A percentile compares a stretch with the other conserved stretches of the same genome.
These are phyloP conservation scores for Aureobasidium musti DNA, from an alignment of 2,329 filamentous ascomycete species.

Conservation along the genomic window DNA sequence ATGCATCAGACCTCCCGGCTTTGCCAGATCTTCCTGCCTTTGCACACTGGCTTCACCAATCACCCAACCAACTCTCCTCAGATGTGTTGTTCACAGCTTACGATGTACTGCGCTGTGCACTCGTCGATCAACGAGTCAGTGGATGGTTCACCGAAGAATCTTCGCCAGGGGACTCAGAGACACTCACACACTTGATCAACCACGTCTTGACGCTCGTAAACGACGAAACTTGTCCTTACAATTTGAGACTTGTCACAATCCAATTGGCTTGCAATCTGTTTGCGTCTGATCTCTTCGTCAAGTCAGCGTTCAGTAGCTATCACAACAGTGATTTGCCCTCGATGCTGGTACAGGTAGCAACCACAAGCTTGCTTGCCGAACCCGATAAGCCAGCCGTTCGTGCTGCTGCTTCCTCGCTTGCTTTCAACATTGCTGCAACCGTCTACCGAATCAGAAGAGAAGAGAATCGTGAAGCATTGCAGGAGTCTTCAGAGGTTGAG, in stretches of 20 bases:
- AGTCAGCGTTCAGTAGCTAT: conserved; percentile 39
- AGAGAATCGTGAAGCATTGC: conserved; percentile 59
- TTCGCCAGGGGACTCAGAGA: conserved; percentile 47
- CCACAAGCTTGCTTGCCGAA: conserved; percentile 72
- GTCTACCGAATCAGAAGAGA: conserved; percentile 67
- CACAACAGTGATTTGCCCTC: conserved; percentile 49
- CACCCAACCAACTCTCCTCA: conserved; percentile 57
- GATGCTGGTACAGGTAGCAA: conserved; percentile 68
- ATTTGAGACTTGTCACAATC: conserved; percentile 77
- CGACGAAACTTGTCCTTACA: conserved; percentile 68
- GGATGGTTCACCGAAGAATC: conserved; percentile 79
- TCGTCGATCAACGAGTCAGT: conserved; percentile 76
- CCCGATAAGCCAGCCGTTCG: conserved; percentile 71
- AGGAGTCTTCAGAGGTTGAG: conserved; percentile 74
- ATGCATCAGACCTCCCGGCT: conserved; percentile 64
- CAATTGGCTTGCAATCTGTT: conserved; percentile 87
- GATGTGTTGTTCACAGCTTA: conserved; percentile 76
- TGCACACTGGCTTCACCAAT: conserved; percentile 60
- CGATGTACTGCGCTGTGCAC: conserved; percentile 78
- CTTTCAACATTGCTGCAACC: conserved; percentile 76
- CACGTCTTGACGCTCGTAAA: conserved; percentile 59
- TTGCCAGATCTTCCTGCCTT: conserved; percentile 71
- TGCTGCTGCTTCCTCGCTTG: conserved; percentile 77
- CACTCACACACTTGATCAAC: conserved; percentile 62
- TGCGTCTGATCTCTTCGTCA: conserved; percentile 68